Percentiles rank a stretch among this genome's conserved stretches.
Conservation (phyloP, 108 stramenopile genomes). For the Skeletonema tropicum region DNA sequence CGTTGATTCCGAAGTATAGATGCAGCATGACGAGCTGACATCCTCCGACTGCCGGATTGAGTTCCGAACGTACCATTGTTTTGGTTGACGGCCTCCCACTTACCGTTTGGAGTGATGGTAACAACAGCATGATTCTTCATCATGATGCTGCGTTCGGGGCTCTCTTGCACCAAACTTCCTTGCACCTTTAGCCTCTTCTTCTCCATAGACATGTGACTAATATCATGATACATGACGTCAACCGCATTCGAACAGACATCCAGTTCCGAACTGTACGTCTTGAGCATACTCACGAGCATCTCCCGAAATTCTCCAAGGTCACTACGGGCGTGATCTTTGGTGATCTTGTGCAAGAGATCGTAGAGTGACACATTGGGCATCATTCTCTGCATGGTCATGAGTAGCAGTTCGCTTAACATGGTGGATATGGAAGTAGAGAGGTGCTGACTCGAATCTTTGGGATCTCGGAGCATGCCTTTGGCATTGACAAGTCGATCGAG, state of each 20-base stretch:
- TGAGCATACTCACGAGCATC: conserved; percentile 73
- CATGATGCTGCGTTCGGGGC: not conserved
- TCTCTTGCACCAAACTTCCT: conserved; percentile 29
- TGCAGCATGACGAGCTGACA: conserved; percentile 9
- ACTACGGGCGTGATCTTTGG: conserved; percentile 78
- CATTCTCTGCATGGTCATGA: conserved; percentile 83
- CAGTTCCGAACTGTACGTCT: conserved; percentile 71
- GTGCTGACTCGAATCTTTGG: conserved; percentile 63
- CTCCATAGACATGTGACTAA: conserved; percentile 49
- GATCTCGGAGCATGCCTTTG: conserved; percentile 71
- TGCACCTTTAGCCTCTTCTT: conserved; percentile 46
- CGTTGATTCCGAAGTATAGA: conserved; percentile 12
- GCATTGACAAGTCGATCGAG: conserved; percentile 83
- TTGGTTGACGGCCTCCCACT: conserved; percentile 4
- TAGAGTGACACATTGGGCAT: conserved; percentile 76
- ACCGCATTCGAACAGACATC: conserved; percentile 68
- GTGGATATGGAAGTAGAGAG: conserved; percentile 54
- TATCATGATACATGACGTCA: conserved; percentile 66
- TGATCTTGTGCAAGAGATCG: conserved; percentile 82
- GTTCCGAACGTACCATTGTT: not conserved
- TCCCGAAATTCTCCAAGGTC: conserved; percentile 85
- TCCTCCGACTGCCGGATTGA: conserved; percentile 3
- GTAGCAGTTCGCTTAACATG: conserved; percentile 71
- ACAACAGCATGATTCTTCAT: conserved; percentile 11
- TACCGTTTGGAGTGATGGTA: conserved; percentile 23